Percentiles rank a stretch among this genome's conserved stretches.
phyloP scores from a whole-genome alignment of 1,284 basidiomycete species.

The Ceratobasidium papillatum region DNA sequence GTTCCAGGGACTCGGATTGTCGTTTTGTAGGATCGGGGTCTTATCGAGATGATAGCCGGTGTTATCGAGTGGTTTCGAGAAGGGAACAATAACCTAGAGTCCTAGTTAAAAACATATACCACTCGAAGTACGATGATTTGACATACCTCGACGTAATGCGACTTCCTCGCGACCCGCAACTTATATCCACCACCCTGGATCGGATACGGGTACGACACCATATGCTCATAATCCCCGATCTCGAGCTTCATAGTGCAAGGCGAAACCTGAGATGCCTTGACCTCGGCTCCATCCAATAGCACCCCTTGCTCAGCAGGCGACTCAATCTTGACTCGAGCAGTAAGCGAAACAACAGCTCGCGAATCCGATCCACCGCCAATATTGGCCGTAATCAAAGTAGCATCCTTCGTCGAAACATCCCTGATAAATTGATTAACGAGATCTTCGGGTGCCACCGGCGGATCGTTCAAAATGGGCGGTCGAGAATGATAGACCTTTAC shows the following conservation, averaged over 20 bases:
- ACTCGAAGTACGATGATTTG: not conserved
- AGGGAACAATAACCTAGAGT: not conserved
- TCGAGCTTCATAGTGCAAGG: conserved; percentile 8
- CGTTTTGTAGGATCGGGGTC: not conserved
- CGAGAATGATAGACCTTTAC: not conserved
- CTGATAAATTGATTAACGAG: not conserved
- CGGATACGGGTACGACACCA: conserved; percentile 11
- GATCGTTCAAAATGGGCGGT: not conserved
- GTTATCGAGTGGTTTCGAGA: not conserved
- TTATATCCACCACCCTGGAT: not conserved
- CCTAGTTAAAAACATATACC: not conserved
- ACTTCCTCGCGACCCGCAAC: conserved; percentile 25
- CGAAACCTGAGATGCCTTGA: not conserved
- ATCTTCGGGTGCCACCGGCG: not conserved
- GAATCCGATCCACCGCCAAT: no score
- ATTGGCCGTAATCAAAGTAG: not conserved
- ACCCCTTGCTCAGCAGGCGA: not conserved
- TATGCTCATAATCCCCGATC: not conserved
- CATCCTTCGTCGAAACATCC: not conserved
- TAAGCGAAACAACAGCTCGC: not conserved
- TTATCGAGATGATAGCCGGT: not conserved
- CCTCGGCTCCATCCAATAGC: not conserved
- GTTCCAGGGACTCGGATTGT: conserved; percentile 4
- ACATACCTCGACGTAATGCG: conserved; percentile 26
- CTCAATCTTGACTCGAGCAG: not conserved